phyloP scores from a whole-genome alignment of 352 stramenopile species.

The Phytophthora cactorum region DNA sequence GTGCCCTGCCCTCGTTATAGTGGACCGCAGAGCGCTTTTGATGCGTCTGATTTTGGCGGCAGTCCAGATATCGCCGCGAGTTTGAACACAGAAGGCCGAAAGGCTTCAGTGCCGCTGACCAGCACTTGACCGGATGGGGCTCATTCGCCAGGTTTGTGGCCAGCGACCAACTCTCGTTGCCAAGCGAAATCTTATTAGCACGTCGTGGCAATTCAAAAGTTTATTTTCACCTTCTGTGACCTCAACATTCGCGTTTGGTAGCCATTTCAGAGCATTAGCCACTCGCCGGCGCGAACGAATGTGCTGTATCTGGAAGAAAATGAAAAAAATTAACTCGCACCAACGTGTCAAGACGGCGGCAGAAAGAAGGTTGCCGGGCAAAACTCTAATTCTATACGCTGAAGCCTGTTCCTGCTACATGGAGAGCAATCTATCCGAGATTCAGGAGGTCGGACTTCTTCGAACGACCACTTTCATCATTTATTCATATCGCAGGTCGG shows the following conservation, averaged over 20 bases:
- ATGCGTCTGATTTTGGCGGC: slow-evolving; percentile 7
- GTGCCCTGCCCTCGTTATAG: slow-evolving; percentile 14
- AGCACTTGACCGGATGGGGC: slow-evolving; percentile 12
- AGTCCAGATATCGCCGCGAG: slow-evolving; percentile 38
- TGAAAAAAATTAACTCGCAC: background rate
- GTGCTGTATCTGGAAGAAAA: background rate
- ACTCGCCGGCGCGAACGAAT: slow-evolving; percentile 16
- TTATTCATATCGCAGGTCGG: slow-evolving; percentile 19
- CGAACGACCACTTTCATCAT: slow-evolving; percentile 4
- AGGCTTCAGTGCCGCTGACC: slow-evolving; percentile 28
- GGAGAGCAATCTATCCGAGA: no score
- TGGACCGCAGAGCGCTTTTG: slow-evolving; percentile 8
- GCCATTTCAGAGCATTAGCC: slow-evolving; percentile 19
- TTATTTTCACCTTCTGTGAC: slow-evolving; percentile 1
- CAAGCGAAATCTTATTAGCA: background rate
- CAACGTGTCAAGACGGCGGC: slow-evolving; percentile 15
- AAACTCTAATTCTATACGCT: no score
- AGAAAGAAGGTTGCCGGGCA: no score
- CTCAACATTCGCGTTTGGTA: slow-evolving; percentile 12
- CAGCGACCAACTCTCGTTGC: slow-evolving; percentile 22
- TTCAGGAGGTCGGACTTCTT: background rate
- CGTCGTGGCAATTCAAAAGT: background rate
- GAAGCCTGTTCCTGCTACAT: no score
- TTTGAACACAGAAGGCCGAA: slow-evolving; percentile 30
- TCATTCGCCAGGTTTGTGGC: slow-evolving; percentile 38